Evolutionary conservation across 371 early-diverging fungal species (phyloP).

Genomic region (Smittium mucronatum): DNA sequence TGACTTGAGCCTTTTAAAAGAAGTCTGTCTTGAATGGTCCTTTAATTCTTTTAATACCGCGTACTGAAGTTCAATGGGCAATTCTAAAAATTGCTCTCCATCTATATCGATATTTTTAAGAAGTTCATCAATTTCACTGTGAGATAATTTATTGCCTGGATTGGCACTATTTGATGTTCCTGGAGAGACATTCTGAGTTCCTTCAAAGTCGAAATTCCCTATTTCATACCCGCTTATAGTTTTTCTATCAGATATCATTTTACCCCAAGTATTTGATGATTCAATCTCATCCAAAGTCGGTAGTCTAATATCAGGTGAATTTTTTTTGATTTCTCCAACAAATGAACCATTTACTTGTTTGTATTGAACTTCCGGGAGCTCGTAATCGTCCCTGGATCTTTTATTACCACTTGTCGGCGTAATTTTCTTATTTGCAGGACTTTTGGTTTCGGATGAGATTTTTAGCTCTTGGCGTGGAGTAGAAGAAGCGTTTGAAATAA

Average conservation of each 20-base stretch:
- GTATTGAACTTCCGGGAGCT: slow-evolving; percentile 38
- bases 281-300: slow-evolving; percentile 8
- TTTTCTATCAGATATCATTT: slow-evolving; percentile 2
- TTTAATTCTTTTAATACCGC: slow-evolving; percentile 82
- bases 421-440: not conserved
- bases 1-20: slow-evolving; percentile 53
- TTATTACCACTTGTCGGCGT: slow-evolving; percentile 30
- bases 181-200: not conserved
- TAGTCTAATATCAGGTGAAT: not conserved
- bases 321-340: not conserved
- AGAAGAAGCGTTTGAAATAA: slow-evolving; percentile 3
- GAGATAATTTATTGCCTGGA: not conserved
- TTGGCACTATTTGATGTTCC: not conserved
- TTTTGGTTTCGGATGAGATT: not conserved
- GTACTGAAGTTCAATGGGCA: slow-evolving; percentile 80
- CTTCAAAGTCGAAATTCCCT: not conserved
- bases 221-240: slow-evolving; percentile 6
- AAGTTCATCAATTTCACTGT: not conserved
- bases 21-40: slow-evolving; percentile 63
- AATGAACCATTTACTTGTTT: slow-evolving; percentile 15
- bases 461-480: not conserved
- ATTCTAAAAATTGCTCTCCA: slow-evolving; percentile 52
- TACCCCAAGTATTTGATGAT: not conserved
- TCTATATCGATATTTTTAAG: slow-evolving; percentile 51
- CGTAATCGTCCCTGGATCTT: slow-evolving; percentile 56